phyloP scores from a whole-genome alignment of 2,329 filamentous ascomycete genomes.

The Ophiostoma angusticollis region DNA sequence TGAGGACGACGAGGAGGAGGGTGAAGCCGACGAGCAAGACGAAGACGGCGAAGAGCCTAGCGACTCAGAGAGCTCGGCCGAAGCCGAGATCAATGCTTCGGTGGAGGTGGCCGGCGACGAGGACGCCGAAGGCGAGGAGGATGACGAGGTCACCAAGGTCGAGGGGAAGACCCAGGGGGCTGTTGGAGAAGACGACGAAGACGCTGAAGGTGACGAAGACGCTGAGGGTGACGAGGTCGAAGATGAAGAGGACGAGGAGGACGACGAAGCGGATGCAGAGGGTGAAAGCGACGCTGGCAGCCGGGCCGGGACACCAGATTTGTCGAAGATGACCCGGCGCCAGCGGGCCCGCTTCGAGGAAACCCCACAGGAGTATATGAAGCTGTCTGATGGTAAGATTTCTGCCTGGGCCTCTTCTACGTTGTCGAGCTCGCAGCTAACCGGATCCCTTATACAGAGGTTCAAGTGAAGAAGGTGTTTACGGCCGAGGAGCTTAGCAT shows the following conservation, averaged over 20 bases:
- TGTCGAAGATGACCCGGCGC: conserved; percentile 48
- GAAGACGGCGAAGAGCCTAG: conserved; percentile 36
- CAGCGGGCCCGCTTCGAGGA: conserved; percentile 46
- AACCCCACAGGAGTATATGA: conserved; percentile 41
- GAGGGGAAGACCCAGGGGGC: conserved; percentile 18
- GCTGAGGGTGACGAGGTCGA: conserved; percentile 26
- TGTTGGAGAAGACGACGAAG: conserved; percentile 27
- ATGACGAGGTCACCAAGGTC: conserved; percentile 27
- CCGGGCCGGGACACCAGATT: conserved; percentile 37
- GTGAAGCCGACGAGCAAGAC: conserved; percentile 2
- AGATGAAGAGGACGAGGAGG: conserved; percentile 27
- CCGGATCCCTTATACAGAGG: conserved; percentile 34
- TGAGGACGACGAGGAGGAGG: conserved; percentile 5
- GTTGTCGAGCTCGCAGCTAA: not conserved
- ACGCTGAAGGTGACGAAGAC: conserved; percentile 27
- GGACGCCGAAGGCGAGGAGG: conserved; percentile 28
- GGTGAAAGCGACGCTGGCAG: conserved; percentile 27
- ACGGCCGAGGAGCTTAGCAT: conserved; percentile 50
- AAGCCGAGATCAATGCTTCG: conserved; percentile 33
- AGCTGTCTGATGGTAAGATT: conserved; percentile 43
- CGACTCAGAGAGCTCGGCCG: conserved; percentile 38
- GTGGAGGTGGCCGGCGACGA: conserved; percentile 26
- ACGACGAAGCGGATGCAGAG: conserved; percentile 29
- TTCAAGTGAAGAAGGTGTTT: conserved; percentile 50
- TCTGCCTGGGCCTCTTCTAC: not conserved